A percentile compares a stretch with the other conserved stretches of the same genome.
Evolutionary conservation across 176 grass and related monocot species (phyloP).

Genomic region (Echinochloa phyllopogon): DNA sequence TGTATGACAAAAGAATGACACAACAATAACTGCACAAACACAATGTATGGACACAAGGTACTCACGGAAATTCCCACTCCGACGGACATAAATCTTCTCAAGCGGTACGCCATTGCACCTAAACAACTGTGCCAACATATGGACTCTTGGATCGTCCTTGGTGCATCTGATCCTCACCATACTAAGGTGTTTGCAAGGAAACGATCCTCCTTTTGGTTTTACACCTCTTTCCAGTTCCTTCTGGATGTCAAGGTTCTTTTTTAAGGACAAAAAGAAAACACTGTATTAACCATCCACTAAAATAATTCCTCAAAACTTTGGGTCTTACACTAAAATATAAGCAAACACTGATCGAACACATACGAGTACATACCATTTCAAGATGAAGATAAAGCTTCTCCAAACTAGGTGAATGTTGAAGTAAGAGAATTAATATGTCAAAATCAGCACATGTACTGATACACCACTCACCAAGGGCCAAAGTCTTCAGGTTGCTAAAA

Average conservation of each 20-base stretch:
- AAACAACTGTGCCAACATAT: constrained; percentile 44
- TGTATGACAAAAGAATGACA: constrained; percentile 16
- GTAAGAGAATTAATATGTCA: constrained; percentile 24
- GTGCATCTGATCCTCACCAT: constrained; percentile 49
- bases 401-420: constrained; percentile 34
- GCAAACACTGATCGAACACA: background rate
- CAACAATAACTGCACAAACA: background rate
- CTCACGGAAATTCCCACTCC: constrained; percentile 30
- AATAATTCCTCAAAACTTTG: too few relatives aligned
- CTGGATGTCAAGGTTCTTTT: constrained; percentile 35
- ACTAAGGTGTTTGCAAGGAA: constrained; percentile 43
- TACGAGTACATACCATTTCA: constrained; percentile 23
- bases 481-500: constrained; percentile 46
- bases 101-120: constrained; percentile 14
- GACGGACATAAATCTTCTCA: constrained; percentile 36
- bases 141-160: constrained; percentile 43
- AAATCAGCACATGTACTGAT: constrained; percentile 44
- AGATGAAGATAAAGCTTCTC: constrained; percentile 42
- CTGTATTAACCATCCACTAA: background rate
- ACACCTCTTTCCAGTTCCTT: background rate
- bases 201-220: constrained; percentile 17
- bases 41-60: background rate
- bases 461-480: constrained; percentile 52
- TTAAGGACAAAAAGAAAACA: background rate
- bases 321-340: too few relatives aligned